phyloP scores from a whole-genome alignment of 306 rosid species.

The Herpetospermum pedunculosum region DNA sequence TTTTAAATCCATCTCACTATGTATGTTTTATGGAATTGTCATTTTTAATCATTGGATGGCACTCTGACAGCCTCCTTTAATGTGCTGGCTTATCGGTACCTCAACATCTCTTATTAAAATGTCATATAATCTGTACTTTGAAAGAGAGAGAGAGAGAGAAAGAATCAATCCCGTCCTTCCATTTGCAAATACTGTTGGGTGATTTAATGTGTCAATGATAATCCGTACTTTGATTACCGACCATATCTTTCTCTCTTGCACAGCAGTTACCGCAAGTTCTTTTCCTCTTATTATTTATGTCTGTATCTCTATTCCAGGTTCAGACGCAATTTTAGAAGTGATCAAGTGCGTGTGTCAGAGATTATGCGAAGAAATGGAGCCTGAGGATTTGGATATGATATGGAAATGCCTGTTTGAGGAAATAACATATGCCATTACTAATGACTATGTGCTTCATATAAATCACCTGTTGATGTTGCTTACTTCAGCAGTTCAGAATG shows the following conservation, averaged over 20 bases:
- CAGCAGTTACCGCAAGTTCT: slow-evolving; percentile 3
- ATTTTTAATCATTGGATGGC: not conserved
- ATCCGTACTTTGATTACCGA: not conserved
- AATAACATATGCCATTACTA: slow-evolving; percentile 23
- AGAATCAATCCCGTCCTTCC: not conserved
- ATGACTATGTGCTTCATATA: slow-evolving; percentile 27
- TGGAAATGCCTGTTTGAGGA: slow-evolving; percentile 48
- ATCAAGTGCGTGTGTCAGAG: slow-evolving; percentile 35
- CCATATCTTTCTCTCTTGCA: not conserved
- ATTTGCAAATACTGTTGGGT: not conserved
- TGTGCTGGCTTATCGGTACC: not conserved
- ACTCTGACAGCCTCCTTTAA: not conserved
- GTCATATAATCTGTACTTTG: not conserved
- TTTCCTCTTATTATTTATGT: slow-evolving; percentile 8
- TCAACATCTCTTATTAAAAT: not conserved
- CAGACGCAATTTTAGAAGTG: slow-evolving; percentile 37
- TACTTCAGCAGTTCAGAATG: slow-evolving; percentile 34
- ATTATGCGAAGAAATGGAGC: slow-evolving; percentile 54
- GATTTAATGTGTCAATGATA: not conserved
- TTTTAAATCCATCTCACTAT: not conserved
- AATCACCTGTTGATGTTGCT: slow-evolving; percentile 41
- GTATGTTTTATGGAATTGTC: not conserved
- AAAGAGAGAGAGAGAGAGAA: not conserved
- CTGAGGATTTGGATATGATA: slow-evolving; percentile 49
- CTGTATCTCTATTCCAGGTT: slow-evolving; percentile 32